Evolutionary conservation across 2,329 filamentous ascomycete species (phyloP), one percentile per base, ranked within the genome.

Genomic region (Paecilomyces fulvus): DNA sequence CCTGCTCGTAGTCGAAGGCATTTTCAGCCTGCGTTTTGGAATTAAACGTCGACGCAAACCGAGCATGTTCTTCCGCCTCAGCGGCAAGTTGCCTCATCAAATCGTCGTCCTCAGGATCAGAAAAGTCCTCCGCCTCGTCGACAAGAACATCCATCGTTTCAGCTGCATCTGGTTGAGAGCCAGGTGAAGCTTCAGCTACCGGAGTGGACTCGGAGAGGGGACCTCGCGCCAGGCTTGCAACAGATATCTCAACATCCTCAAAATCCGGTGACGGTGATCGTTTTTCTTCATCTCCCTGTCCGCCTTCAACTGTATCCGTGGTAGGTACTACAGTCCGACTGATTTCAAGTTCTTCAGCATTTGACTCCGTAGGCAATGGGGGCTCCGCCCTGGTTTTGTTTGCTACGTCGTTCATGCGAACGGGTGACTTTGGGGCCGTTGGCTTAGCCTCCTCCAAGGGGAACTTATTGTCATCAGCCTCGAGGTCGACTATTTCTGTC

Each of bases 11-110:
- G 50, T 92, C 86, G 49, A 86, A 83, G 30, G 84, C 83, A 63
- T 87, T 90, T 63, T 92, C 83, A 3, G 78, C 76, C 17, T 84
- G 80, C 0, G 87, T 80, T 61, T 88, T 88, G 66, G 89, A 83
- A 71, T 95, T 96, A 10, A 99, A 80, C 51, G 88, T 85, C 61
- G 89, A 92, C 1, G 92, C 90, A 67, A 99, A 99, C 5, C 92
- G 86, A 3, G 89, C 91, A 67, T 99, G 92, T 65, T 96, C 94
- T 73, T 96, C 90, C 1, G 89, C 90, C 78, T 99, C 95, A 25
- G 87, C 84, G 0, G 90, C 92, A 64, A 99, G 84, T 63, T 92
- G 90, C 6, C 83, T 84, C 56, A 97, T 81, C 6, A 99, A 80
- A 63, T 96, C 91, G 67, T 92, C 92, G 60, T 97, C 92, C 71